Base-by-base conservation (phyloP, 169 alveolate species). In the Cystoisospora suis region DNA sequence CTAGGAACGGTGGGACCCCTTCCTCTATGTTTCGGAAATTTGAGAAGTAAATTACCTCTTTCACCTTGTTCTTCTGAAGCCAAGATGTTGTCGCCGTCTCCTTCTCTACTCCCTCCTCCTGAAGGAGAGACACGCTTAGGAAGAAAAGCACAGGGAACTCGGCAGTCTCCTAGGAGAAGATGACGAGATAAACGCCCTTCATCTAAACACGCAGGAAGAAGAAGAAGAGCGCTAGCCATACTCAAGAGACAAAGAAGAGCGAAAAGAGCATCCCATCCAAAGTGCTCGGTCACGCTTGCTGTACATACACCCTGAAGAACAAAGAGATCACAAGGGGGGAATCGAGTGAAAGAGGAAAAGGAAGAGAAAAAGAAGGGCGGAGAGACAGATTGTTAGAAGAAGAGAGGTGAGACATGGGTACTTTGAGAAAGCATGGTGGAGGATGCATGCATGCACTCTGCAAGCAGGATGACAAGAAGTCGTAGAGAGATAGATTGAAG, bases 211-310 rank as follows among this genome's bases (percentile, higher is more conserved):
- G 91, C 93, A 2, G 95, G 95, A 20, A 91, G 72, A 45, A 93
- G 80, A 58, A 93, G 90, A 5, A 88, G 40, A 42, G 90, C 83
- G 15, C 91, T 40, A 42, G 72, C 27, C 53, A 89, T 59, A 9
- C 92, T 56, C 61, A 91, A 79, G 6, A 86, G 65, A 17, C 88
- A 80, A 40, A 93, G 81, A 36, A 91, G 59, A 20, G 88, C 88
- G 72, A 93, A 93, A n/a, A 93, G 90, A 32, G 91, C 88, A 75
- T 87, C 90, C 95, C 95, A 93, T 34, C 95, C 95, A 72, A 61
- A 91, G 44, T 46, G 59, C 86, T 93, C 95, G 27, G 93, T 86
- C 32, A 93, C 87, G 42, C 86, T 87, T 29, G 95, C 95, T 5
- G 95, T 93, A 23, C 92, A 86, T 20, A 91, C 53, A n/a, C 95